These are phyloP conservation scores for Auricularia heimuer DNA, from an alignment of 768 basidiomycete genomes.

Conservation along the genomic window DNA sequence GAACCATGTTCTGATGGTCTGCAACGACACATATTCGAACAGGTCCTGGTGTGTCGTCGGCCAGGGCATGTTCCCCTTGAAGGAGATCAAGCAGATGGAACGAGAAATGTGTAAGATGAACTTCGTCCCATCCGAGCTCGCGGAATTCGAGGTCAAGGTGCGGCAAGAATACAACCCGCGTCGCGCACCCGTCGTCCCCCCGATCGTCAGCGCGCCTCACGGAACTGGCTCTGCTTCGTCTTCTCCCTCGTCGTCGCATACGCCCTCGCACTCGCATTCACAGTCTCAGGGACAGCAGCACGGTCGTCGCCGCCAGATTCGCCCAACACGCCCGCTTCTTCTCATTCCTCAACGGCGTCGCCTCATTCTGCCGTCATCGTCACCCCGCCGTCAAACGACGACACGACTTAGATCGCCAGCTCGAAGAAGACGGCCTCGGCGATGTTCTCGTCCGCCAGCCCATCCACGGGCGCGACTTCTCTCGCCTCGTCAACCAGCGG, in stretches of 20 bases:
- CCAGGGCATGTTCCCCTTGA: conserved; percentile 32
- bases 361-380: background rate
- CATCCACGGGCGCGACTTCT: background rate
- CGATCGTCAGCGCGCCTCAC: background rate
- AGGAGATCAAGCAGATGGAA: conserved; percentile 82
- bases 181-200: background rate
- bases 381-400: background rate
- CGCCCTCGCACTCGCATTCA: no score
- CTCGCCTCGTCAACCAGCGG: background rate
- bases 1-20: conserved; percentile 25
- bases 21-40: conserved; percentile 40
- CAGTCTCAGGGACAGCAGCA: background rate
- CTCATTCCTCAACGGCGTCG: background rate
- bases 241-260: no score
- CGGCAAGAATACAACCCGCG: conserved; percentile 23
- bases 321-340: background rate
- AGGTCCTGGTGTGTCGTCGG: conserved; percentile 36
- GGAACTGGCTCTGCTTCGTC: no score
- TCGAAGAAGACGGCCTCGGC: background rate
- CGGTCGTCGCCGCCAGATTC: background rate
- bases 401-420: background rate
- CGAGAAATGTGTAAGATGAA: conserved; percentile 68
- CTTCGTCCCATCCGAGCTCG: conserved; percentile 23
- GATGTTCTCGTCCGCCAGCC: background rate
- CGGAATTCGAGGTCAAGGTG: conserved; percentile 24